Base-by-base conservation (phyloP, 129 eudicot genomes). In the Artemisia annua region DNA sequence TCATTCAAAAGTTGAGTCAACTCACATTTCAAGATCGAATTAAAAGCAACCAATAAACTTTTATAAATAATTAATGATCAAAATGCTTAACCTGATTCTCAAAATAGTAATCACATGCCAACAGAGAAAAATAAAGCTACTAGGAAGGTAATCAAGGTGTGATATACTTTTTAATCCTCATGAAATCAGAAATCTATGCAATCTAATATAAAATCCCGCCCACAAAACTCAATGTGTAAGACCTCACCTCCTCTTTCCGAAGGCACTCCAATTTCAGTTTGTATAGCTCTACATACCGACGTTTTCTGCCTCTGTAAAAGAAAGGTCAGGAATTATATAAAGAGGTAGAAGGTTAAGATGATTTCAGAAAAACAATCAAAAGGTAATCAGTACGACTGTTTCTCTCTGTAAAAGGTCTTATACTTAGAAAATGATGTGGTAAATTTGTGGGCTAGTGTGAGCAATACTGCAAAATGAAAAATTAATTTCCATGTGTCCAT, bases 251-350 rank as follows among this genome's bases (percentile, higher is more conserved):
- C 56, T 94, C 98, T 74, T 79, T 82, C 62, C 72, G 88, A 78
- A 94, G 97, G 56, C 87, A 84, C 69, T 90, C 87, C 85, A 94
- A 77, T 81, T 94, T 94, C 66, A 70, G 70, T 84, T 90, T 94
- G 85, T 94, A 94, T 83, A 89, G 79, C 64, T 81, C 86, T 75
- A 94, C 89, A 81, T 94, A 94, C 78, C 82, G 92, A 69, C 83
- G 80, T 39, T 92, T 93, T 63, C 82, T 74, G 57, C 74, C 79
- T 78, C 97, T 91, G 91, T 66, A 56, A 54, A 83, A 69, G 35
- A 39, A 86, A 71, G 75, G 15, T 56, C 16, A 12, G 22, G 61
- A 53, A 39, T 30, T 61, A 17, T 76, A 12, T 24, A 35, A 48
- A 43, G 49, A 52, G 54, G 55, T 65, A 49, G 63, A 60, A 49